A percentile compares a stretch with the other conserved stretches of the same genome.
Evolutionary conservation across 2,329 filamentous ascomycete genomes (phyloP).

Genomic region (Pseudohalonectria lignicola): DNA sequence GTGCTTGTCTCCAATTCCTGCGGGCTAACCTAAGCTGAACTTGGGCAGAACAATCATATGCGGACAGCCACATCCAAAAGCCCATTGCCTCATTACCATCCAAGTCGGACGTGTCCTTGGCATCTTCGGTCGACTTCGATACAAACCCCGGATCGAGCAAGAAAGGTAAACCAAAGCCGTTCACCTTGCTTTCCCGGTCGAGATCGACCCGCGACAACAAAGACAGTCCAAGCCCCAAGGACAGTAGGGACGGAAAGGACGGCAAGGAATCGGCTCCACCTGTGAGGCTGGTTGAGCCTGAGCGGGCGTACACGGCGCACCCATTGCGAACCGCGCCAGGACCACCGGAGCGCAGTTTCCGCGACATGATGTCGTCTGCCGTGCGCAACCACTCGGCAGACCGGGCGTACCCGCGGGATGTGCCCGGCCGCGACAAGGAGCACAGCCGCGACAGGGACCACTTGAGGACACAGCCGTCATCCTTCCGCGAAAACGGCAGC

Average conservation of each 20-base stretch:
- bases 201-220: conserved; percentile 40
- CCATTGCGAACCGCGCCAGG: conserved; percentile 52
- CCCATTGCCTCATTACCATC: conserved; percentile 29
- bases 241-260: too few species aligned
- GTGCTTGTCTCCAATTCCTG: too few species aligned
- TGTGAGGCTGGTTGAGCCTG: conserved; percentile 21
- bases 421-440: conserved; percentile 12
- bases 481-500: conserved; percentile 45
- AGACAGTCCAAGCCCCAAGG: conserved; percentile 28
- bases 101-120: conserved; percentile 40
- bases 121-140: conserved; percentile 37
- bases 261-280: background rate
- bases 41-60: background rate
- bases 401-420: conserved; percentile 37
- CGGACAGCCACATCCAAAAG: conserved; percentile 20
- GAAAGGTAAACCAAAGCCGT: conserved; percentile 43
- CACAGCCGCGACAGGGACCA: conserved; percentile 30
- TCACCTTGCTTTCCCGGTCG: conserved; percentile 38
- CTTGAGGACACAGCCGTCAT: conserved; percentile 37
- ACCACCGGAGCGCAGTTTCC: conserved; percentile 54
- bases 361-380: conserved; percentile 55
- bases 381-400: conserved; percentile 65
- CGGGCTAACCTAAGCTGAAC: too few species aligned
- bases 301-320: conserved; percentile 20
- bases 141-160: conserved; percentile 21